Evolutionary conservation across 306 rosid genomes (phyloP), one percentile per base, ranked within the genome.

Genomic region (Cicer judaicum): DNA sequence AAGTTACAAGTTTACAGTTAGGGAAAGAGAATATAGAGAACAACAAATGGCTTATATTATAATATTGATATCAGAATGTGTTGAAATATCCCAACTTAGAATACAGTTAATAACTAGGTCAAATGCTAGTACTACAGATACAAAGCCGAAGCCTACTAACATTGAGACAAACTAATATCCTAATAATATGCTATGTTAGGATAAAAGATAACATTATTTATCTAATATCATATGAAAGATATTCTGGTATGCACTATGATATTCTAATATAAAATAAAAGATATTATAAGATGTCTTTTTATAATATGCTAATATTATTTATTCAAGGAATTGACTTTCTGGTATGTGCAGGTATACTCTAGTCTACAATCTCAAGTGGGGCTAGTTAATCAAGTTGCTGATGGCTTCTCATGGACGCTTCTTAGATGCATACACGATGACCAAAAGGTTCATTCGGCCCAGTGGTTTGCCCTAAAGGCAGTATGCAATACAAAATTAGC

Each of bases 401-500:
- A 84, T 67, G 96, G 88, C 53, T 80, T 85, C 85, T 86, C 95
- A 43, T 94, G 97, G 96, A 84, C 82, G 59, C 91, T 94, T 75
- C 92, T 89, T 72, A 90, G 83, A 86, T 91, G 98, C 85, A 90
- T 94, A 76, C 93, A 84, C 7, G 92, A 87, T 60, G 98, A 94
- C 85, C 98, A 88, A 80, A 91, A 90, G 82, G 84, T 86, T 84
- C 90, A 81, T 84, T 94, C 97, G 56, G 89, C 96, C 52, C 95
- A 89, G 67, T 86, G 98, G 81, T 76, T 94, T 84, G 95, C 96
- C 52, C 86, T 90, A 77, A 94, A 91, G 87, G 98, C 98, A 7
- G 86, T 91, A 68, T 94, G 97, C 92, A 94, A 91, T 76, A 87
- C 95, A 50, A 94, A 89, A 81, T 76, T 94, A 83, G 91, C 96